Evolutionary conservation across 2,329 filamentous ascomycete genomes (phyloP).

Genomic region (Tolypocladium cylindrosporum): DNA sequence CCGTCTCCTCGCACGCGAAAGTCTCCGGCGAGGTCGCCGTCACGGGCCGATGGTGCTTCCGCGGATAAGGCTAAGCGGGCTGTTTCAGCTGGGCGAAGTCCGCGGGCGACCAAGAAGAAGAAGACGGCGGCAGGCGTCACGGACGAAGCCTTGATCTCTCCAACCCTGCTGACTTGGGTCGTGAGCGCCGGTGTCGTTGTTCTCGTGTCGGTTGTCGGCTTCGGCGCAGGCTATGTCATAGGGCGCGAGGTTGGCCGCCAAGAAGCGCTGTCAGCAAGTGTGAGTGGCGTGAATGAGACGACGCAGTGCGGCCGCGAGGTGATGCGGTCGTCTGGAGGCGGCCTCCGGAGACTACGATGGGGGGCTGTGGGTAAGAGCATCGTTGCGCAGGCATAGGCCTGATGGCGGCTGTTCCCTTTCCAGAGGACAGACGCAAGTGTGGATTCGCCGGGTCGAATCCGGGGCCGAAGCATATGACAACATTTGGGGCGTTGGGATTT

Average conservation of each 20-base stretch:
- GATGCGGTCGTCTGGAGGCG: constrained; percentile 38
- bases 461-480: background rate
- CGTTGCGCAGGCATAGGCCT: constrained; percentile 24
- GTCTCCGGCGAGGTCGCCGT: constrained; percentile 19
- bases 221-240: constrained; percentile 59
- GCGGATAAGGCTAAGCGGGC: constrained; percentile 41
- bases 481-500: background rate
- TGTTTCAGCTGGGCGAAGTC: constrained; percentile 26
- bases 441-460: background rate
- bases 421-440: background rate
- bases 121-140: constrained; percentile 28
- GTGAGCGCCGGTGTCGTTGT: constrained; percentile 59
- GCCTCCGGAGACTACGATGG: constrained; percentile 45
- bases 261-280: constrained; percentile 37
- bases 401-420: background rate
- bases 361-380: constrained; percentile 41
- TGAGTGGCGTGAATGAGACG: constrained; percentile 32
- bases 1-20: constrained; percentile 14
- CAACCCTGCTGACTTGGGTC: constrained; percentile 54
- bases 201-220: constrained; percentile 57
- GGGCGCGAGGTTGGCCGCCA: constrained; percentile 56
- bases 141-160: constrained; percentile 38
- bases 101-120: constrained; percentile 50
- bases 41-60: constrained; percentile 10
- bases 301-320: constrained; percentile 44